phyloP scores from a whole-genome alignment of 1,284 basidiomycete genomes.

The Amylostereum chailletii region DNA sequence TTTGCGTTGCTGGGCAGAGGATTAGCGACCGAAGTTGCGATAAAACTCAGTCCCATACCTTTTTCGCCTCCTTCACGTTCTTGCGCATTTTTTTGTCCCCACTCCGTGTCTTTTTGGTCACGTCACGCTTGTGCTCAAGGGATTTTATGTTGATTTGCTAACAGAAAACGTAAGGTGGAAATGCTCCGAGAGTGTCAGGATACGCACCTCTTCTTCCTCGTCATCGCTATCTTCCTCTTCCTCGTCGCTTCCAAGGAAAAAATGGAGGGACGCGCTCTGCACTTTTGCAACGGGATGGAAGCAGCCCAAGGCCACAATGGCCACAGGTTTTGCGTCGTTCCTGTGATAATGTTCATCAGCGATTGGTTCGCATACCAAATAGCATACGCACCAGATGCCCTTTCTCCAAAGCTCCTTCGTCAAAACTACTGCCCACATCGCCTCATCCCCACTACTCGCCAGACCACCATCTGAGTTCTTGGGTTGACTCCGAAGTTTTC shows the following conservation, averaged over 20 bases:
- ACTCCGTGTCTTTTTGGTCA: constrained; percentile 85
- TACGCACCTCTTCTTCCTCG: constrained; percentile 56
- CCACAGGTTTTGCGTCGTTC: constrained; percentile 90
- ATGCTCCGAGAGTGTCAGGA: background rate
- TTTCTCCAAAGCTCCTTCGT: constrained; percentile 95
- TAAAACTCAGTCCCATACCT: constrained; percentile 28
- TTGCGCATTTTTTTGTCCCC: constrained; percentile 74
- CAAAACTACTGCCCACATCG: constrained; percentile 95
- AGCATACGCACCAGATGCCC: constrained; percentile 68
- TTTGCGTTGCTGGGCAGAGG: constrained; percentile 48
- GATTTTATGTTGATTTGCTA: constrained; percentile 62
- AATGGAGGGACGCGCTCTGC: constrained; percentile 93
- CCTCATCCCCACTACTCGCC: constrained; percentile 66
- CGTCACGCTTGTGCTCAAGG: constrained; percentile 74
- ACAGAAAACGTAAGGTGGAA: background rate
- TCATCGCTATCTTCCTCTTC: constrained; percentile 65
- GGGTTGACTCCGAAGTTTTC: constrained; percentile 46
- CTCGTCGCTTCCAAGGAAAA: constrained; percentile 86
- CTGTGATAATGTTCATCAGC: constrained; percentile 25
- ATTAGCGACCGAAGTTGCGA: background rate
- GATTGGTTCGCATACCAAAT: background rate
- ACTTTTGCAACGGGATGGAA: constrained; percentile 95
- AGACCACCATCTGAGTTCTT: constrained; percentile 32
- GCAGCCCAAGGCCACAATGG: constrained; percentile 87
- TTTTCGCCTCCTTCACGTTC: constrained; percentile 61